Conservation (phyloP, 2,329 filamentous ascomycete genomes). For the Fusarium guadeloupense region DNA sequence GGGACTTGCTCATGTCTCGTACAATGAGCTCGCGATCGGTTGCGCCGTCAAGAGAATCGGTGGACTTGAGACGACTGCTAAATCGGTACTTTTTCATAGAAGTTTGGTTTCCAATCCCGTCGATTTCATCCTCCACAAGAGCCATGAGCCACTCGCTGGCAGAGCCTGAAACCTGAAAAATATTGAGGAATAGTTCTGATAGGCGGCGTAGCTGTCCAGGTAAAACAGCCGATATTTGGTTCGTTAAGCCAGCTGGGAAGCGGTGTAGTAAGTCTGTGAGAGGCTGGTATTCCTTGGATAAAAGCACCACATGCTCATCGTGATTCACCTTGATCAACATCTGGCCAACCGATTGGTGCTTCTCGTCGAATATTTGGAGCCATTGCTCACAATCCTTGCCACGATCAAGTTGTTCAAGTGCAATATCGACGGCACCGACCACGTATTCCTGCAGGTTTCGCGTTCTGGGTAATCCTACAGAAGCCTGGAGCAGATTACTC, state of each 20-base stretch:
- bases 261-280: slow-evolving; percentile 85
- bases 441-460: slow-evolving; percentile 60
- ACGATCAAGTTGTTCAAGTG: slow-evolving; percentile 79
- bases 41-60: slow-evolving; percentile 70
- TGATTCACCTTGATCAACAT: slow-evolving; percentile 85
- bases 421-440: slow-evolving; percentile 81
- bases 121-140: slow-evolving; percentile 95
- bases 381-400: slow-evolving; percentile 86
- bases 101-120: slow-evolving; percentile 85
- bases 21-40: slow-evolving; percentile 77
- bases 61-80: slow-evolving; percentile 74
- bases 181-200: slow-evolving; percentile 88
- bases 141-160: slow-evolving; percentile 91
- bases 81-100: slow-evolving; percentile 78
- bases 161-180: slow-evolving; percentile 90
- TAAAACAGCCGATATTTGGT: slow-evolving; percentile 82
- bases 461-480: slow-evolving; percentile 48
- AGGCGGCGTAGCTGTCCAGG: slow-evolving; percentile 81
- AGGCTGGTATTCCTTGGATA: slow-evolving; percentile 84
- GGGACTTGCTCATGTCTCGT: slow-evolving; percentile 79
- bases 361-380: slow-evolving; percentile 83
- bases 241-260: slow-evolving; percentile 83
- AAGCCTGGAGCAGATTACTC: slow-evolving; percentile 44
- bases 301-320: slow-evolving; percentile 89
- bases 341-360: slow-evolving; percentile 79